Conservation (phyloP, 2,329 filamentous ascomycete genomes). For the Penicillium occitanis region DNA sequence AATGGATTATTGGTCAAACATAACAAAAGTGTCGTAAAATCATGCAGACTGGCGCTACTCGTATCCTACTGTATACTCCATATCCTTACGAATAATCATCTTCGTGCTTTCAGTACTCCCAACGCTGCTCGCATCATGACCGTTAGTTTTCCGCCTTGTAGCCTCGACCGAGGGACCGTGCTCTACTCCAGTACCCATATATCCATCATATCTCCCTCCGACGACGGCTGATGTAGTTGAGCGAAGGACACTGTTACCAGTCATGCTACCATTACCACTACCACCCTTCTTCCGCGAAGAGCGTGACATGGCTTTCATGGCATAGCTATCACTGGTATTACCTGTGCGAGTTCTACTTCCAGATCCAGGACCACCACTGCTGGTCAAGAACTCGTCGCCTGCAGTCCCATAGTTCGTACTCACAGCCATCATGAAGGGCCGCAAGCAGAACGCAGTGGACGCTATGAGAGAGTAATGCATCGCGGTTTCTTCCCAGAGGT, state of each 20-base stretch:
- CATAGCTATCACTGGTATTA: constrained; percentile 25
- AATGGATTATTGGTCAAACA: not conserved
- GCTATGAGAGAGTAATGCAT: constrained; percentile 38
- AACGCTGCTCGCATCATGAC: constrained; percentile 19
- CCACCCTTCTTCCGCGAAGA: not conserved
- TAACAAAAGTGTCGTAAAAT: not conserved
- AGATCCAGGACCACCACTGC: not conserved
- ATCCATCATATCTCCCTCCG: constrained; percentile 4
- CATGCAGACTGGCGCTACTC: constrained; percentile 26
- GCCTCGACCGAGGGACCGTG: not conserved
- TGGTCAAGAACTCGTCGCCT: constrained; percentile 27
- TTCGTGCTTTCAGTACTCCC: constrained; percentile 24
- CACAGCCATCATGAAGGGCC: constrained; percentile 39
- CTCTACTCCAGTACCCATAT: not conserved
- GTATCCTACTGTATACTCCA: constrained; percentile 27
- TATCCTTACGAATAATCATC: constrained; percentile 39
- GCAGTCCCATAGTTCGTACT: constrained; percentile 39
- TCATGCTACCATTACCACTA: constrained; percentile 4
- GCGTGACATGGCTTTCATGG: constrained; percentile 24
- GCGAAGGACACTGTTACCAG: not conserved
- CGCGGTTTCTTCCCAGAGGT: constrained; percentile 40
- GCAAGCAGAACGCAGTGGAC: constrained; percentile 39
- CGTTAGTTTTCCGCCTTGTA: constrained; percentile 2
- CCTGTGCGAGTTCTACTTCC: constrained; percentile 29
- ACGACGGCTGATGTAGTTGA: constrained; percentile 8